Conservation (phyloP, 257 asterid genomes). For the Voacanga thouarsii region DNA sequence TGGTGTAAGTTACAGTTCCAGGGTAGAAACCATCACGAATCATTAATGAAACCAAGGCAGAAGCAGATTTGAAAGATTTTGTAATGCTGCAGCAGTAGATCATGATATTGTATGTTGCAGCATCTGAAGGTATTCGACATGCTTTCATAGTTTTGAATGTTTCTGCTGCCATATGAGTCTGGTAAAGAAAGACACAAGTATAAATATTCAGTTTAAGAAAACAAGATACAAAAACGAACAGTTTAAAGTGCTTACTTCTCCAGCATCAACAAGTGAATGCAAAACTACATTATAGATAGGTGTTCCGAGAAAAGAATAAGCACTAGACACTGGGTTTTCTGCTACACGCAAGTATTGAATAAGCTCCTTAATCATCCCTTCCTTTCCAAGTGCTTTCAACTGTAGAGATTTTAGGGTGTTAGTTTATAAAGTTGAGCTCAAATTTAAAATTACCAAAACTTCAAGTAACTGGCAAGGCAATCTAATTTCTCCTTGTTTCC, state of each 20-base stretch:
- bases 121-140: constrained; percentile 52
- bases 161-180: constrained; percentile 56
- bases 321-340: constrained; percentile 41
- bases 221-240: constrained; percentile 21
- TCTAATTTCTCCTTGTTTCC: not conserved
- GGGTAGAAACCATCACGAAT: constrained; percentile 61
- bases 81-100: constrained; percentile 57
- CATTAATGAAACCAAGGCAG: constrained; percentile 63
- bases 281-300: constrained; percentile 55
- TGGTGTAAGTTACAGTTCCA: constrained; percentile 45
- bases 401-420: constrained; percentile 33
- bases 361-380: constrained; percentile 68
- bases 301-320: constrained; percentile 28
- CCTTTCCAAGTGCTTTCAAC: constrained; percentile 80
- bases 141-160: constrained; percentile 65
- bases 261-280: constrained; percentile 76
- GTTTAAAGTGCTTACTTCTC: constrained; percentile 49
- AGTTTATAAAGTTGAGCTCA: constrained; percentile 3
- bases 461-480: not conserved
- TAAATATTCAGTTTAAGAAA: constrained; percentile 11
- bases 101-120: constrained; percentile 60
- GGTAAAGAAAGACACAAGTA: constrained; percentile 14
- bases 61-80: constrained; percentile 64
- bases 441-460: not conserved
- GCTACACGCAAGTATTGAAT: constrained; percentile 48